Evolutionary conservation across 1,139 yeast genomes (phyloP), one percentile per base, ranked within the genome.

Genomic region (Saccharomycopsis hybrid): DNA sequence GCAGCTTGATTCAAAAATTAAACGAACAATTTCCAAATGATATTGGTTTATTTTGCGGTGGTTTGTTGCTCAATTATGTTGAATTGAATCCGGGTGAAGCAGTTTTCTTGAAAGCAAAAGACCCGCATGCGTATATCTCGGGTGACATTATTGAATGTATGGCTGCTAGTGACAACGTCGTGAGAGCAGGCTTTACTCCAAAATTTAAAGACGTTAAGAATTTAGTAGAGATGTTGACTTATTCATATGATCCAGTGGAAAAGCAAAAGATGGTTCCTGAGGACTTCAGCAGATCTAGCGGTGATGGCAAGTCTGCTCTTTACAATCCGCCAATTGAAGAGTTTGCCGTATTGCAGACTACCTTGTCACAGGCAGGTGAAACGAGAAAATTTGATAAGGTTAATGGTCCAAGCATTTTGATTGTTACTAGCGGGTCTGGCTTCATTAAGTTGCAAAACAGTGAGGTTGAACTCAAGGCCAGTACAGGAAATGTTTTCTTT

Each of bases 111-210:
- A 88, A 87, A 65, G 98, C 98, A 46, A 88, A 88, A 70, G 97
- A 89, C 66, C 97, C 97, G 29, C 98, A 92, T 66, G 98, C 98
- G 35, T 92, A 94, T 70, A 90, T 92, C 57, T 77, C 83, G 50
- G 98, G 98, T 58, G 97, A 92, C 66, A 92, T 92, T 59, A 90
- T 92, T 62, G 98, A 92, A 70, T 92, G 98, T 72, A 92, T 92
- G 98, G 98, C 98, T 47, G 97, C 97, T 9, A 84, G 95, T 40
- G 98, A 92, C 66, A 92, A 92, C 63, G 98, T 92, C 53, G 97
- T 92, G 44, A 81, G 98, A 67, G 96, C 97, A 4, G 98, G 98
- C 5, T 92, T 92, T 73, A 92, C 98, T 11, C 98, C 98, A 54
- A 92, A 92, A 69, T 92, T 90, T 72, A 92, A 90, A 70, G 98